These are phyloP conservation scores for Thielaviopsis populi DNA, from an alignment of 2,329 filamentous ascomycete species.

Conservation along the genomic window DNA sequence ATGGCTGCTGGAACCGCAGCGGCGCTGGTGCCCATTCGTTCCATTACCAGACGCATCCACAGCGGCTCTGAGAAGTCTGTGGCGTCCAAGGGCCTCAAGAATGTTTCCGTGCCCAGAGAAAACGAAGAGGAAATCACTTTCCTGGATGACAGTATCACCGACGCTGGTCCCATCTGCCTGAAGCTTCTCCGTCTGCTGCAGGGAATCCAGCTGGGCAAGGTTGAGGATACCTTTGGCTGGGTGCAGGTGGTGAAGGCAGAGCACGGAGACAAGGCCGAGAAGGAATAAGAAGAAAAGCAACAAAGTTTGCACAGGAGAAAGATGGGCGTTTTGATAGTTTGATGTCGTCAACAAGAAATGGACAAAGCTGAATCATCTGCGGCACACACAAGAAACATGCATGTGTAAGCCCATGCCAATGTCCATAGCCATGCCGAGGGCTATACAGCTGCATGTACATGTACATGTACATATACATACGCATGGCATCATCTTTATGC, in stretches of 20 bases:
- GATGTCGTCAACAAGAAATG: not conserved
- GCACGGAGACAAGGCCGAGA: constrained; percentile 30
- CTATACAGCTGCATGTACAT: not conserved
- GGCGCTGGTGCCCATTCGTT: constrained; percentile 78
- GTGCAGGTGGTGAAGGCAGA: constrained; percentile 32
- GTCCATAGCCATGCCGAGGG: no score
- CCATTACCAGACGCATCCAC: constrained; percentile 55
- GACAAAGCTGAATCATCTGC: not conserved
- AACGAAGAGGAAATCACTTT: constrained; percentile 39
- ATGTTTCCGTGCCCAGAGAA: not conserved
- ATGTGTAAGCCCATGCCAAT: not conserved
- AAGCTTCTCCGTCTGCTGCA: constrained; percentile 64
- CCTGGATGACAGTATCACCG: constrained; percentile 40
- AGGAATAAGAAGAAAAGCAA: constrained; percentile 11
- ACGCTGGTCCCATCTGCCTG: constrained; percentile 57
- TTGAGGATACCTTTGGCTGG: constrained; percentile 67
- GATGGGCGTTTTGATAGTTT: not conserved
- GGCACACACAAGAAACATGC: not conserved
- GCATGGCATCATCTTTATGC: not conserved
- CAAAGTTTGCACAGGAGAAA: not conserved
- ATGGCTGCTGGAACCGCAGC: constrained; percentile 88
- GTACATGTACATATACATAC: not conserved
- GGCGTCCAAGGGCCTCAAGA: constrained; percentile 20
- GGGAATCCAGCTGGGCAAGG: constrained; percentile 70
- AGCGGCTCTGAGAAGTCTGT: constrained; percentile 27